A percentile compares a stretch with the other conserved stretches of the same genome.
phyloP scores from a whole-genome alignment of 2,329 filamentous ascomycete genomes.

The Dothistroma pini region DNA sequence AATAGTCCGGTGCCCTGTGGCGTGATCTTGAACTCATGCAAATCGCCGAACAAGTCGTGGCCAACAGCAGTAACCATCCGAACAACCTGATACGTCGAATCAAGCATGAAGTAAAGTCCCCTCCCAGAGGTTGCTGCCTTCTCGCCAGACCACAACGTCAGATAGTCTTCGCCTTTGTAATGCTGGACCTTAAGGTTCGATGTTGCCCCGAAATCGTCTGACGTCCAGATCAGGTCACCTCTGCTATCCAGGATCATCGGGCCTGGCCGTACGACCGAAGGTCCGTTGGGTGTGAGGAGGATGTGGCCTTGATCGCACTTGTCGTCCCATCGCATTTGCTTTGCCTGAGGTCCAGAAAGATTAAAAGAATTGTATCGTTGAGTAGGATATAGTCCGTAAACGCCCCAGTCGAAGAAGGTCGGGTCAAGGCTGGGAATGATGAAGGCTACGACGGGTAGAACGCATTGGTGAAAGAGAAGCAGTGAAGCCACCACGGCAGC shows the following conservation, averaged over 20 bases:
- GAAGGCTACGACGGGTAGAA: constrained; percentile 32
- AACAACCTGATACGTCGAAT: constrained; percentile 27
- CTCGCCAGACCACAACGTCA: constrained; percentile 41
- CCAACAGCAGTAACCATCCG: constrained; percentile 31
- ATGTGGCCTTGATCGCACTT: constrained; percentile 30
- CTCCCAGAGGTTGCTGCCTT: constrained; percentile 34
- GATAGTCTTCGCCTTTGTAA: constrained; percentile 35
- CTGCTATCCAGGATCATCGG: constrained; percentile 36
- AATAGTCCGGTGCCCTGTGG: constrained; percentile 42
- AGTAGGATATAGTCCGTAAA: constrained; percentile 32
- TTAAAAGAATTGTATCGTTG: constrained; percentile 29
- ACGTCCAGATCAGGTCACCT: constrained; percentile 36
- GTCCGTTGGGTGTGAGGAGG: constrained; percentile 32
- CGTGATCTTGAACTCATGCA: constrained; percentile 47
- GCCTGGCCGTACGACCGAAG: constrained; percentile 29
- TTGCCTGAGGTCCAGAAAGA: constrained; percentile 27
- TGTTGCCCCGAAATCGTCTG: constrained; percentile 30
- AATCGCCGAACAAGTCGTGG: constrained; percentile 34
- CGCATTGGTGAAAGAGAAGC: constrained; percentile 25
- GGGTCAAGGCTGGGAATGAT: constrained; percentile 28
- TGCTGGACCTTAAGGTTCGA: constrained; percentile 35
- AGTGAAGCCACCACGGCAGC: constrained; percentile 15
- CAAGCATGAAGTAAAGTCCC: constrained; percentile 37
- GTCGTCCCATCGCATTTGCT: constrained; percentile 30
- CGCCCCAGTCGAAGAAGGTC: constrained; percentile 33